Percentiles rank a stretch among this genome's conserved stretches.
These are phyloP conservation scores for Coemansia sp. DNA, from an alignment of 371 early-diverging fungal genomes.

Conservation along the genomic window DNA sequence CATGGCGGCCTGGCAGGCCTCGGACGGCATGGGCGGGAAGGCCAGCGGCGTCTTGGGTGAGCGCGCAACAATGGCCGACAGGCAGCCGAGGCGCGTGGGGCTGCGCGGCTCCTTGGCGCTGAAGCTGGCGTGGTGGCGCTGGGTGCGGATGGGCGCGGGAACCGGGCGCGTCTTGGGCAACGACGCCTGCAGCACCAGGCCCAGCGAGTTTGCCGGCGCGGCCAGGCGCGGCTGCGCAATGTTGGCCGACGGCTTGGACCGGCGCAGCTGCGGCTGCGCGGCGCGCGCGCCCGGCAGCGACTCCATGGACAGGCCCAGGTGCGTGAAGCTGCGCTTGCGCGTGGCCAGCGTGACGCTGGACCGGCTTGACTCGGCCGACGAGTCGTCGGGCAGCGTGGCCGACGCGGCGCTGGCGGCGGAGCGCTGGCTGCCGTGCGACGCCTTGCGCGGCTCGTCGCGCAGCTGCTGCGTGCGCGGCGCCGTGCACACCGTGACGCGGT, in stretches of 20 bases:
- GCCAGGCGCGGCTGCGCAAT: slow-evolving; percentile 13
- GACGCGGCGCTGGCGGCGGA: slow-evolving; percentile 28
- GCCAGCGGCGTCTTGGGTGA: slow-evolving; percentile 25
- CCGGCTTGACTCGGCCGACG: slow-evolving; percentile 22
- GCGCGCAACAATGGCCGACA: slow-evolving; percentile 34
- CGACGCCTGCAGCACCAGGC: slow-evolving; percentile 42
- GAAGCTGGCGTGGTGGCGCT: slow-evolving; percentile 44
- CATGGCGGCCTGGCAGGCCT: slow-evolving; percentile 49
- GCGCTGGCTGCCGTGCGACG: slow-evolving; percentile 44
- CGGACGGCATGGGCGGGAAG: slow-evolving; percentile 50
- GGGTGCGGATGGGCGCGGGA: slow-evolving; percentile 39
- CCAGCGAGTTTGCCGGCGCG: slow-evolving; percentile 46
- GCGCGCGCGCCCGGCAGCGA: slow-evolving; percentile 21
- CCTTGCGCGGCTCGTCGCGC: slow-evolving; percentile 38
- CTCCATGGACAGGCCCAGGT: slow-evolving; percentile 50
- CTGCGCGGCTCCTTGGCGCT: slow-evolving; percentile 32
- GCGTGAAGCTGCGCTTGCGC: slow-evolving; percentile 50
- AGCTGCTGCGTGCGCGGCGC: slow-evolving; percentile 2
- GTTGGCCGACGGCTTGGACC: slow-evolving; percentile 11
- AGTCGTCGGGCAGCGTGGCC: slow-evolving; percentile 11
- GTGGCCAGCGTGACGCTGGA: slow-evolving; percentile 38
- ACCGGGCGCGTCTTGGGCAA: slow-evolving; percentile 22
- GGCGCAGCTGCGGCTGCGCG: slow-evolving; percentile 1
- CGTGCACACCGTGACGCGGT: slow-evolving; percentile 41
- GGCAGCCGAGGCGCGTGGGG: slow-evolving; percentile 35